Base-by-base conservation (phyloP, 1,284 basidiomycete genomes). In the Agaricales sp. region DNA sequence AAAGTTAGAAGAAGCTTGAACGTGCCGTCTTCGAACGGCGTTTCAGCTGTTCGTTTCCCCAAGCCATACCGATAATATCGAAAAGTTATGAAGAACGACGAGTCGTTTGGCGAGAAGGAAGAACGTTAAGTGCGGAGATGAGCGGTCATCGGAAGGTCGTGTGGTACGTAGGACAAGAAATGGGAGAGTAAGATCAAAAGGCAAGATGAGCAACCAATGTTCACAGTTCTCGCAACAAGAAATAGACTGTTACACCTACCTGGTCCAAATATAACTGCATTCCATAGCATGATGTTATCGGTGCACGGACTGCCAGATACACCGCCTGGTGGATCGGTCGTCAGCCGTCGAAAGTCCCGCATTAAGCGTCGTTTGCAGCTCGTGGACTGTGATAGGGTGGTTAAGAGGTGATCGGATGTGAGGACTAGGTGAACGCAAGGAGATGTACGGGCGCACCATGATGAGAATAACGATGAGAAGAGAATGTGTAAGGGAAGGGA, bases 251-350 rank as follows among this genome's bases (percentile, higher is more conserved):
- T 4, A n/a, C n/a, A 69, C 83, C 59, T 52, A 92, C 93, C 87
- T 66, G 95, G 95, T 0, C 95, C 95, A 63, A 99, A 98, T 58
- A 99, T 99, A 56, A 99, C 95, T 1, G 95, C 95, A 62, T 99
- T 98, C 95, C 95, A 99, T 11, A 98, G 75, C 91, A 98, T 95
- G 65, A 99, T 95, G 64, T 98, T 98, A 66, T 98, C 95, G 0
- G 92, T 85, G 63, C 92, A 94, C 60, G 95, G 95, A 57, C 92
- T 93, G 21, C 95, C 95, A 12, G 91, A 94, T 58, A 98, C 93
- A 8, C 95, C 95, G 51, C 91, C 87, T 1, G 95, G 95, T 2
- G 95, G 93, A 63, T 98, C 95, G 14, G 82, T 85, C 37, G 91
- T 91, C 26, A 99, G 77, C 30, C 92, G 78, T 70, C 97, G 98